phyloP scores from a whole-genome alignment of 2,329 filamentous ascomycete species.

The Phialophora verrucosa region DNA sequence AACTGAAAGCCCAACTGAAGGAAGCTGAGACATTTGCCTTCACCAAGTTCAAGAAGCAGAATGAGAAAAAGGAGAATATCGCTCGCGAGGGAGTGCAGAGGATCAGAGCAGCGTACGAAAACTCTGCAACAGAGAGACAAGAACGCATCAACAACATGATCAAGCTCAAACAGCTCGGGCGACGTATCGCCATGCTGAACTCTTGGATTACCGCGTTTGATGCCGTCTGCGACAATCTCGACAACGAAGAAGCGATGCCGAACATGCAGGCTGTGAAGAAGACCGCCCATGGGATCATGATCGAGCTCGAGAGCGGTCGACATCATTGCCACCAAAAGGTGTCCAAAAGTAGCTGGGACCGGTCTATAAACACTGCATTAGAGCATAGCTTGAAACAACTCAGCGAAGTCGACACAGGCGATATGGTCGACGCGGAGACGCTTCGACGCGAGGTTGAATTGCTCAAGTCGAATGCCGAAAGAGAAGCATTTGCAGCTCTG shows the following conservation, averaged over 20 bases:
- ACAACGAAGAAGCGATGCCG: conserved; percentile 68
- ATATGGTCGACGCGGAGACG: conserved; percentile 71
- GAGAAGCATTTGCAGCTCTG: conserved; percentile 77
- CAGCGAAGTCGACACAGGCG: conserved; percentile 68
- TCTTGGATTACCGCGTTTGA: conserved; percentile 95
- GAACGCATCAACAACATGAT: conserved; percentile 82
- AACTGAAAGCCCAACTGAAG: conserved; percentile 90
- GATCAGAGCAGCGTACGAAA: conserved; percentile 81
- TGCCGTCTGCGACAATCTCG: conserved; percentile 72
- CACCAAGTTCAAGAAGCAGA: conserved; percentile 87
- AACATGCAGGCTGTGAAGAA: conserved; percentile 79
- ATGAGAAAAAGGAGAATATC: conserved; percentile 78
- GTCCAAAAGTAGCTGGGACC: conserved; percentile 82
- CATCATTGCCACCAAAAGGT: conserved; percentile 89
- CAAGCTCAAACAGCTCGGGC: conserved; percentile 79
- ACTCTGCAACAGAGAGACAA: conserved; percentile 75
- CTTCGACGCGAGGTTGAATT: conserved; percentile 83
- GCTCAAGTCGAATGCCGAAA: conserved; percentile 79
- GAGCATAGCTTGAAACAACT: conserved; percentile 84
- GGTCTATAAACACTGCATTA: conserved; percentile 82
- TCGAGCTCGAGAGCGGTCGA: conserved; percentile 86
- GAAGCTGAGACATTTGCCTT: conserved; percentile 83
- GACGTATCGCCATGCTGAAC: conserved; percentile 82
- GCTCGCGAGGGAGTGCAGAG: conserved; percentile 79
- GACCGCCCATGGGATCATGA: conserved; percentile 83